Evolutionary conservation across 2,329 filamentous ascomycete genomes (phyloP).

Genomic region (Aspergillus fructus): DNA sequence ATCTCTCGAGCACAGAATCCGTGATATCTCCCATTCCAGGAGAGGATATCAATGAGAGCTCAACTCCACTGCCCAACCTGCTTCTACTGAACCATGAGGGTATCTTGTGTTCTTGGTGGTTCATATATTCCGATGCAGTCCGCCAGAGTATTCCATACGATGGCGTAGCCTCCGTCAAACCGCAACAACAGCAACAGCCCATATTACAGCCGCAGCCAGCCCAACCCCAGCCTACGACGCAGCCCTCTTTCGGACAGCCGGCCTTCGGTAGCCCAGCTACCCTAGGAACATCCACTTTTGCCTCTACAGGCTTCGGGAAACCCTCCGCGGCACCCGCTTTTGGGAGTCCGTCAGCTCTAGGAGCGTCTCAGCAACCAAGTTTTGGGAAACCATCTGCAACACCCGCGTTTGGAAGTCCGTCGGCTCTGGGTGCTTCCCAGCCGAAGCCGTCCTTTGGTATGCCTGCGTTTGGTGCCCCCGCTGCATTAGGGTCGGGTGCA

Average conservation of each 20-base stretch:
- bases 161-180: conserved; percentile 55
- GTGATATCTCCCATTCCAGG: conserved; percentile 74
- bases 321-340: conserved; percentile 26
- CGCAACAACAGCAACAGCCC: conserved; percentile 16
- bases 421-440: conserved; percentile 23
- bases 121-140: conserved; percentile 86
- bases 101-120: conserved; percentile 81
- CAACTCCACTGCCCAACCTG: conserved; percentile 76
- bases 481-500: conserved; percentile 32
- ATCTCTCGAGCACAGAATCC: conserved; percentile 78
- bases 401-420: conserved; percentile 29
- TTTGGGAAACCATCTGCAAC: conserved; percentile 30
- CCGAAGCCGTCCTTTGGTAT: conserved; percentile 35
- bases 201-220: conserved; percentile 16
- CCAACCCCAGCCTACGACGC: conserved; percentile 8
- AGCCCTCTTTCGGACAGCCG: conserved; percentile 17
- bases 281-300: conserved; percentile 32
- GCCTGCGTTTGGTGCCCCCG: conserved; percentile 32
- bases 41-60: conserved; percentile 76
- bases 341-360: conserved; percentile 30
- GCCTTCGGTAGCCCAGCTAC: conserved; percentile 24
- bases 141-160: conserved; percentile 70
- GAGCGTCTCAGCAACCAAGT: conserved; percentile 22
- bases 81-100: conserved; percentile 89
- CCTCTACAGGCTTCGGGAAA: conserved; percentile 25